Evolutionary conservation across 1,284 basidiomycete species (phyloP).

Genomic region (Leucoagaricus sp.): DNA sequence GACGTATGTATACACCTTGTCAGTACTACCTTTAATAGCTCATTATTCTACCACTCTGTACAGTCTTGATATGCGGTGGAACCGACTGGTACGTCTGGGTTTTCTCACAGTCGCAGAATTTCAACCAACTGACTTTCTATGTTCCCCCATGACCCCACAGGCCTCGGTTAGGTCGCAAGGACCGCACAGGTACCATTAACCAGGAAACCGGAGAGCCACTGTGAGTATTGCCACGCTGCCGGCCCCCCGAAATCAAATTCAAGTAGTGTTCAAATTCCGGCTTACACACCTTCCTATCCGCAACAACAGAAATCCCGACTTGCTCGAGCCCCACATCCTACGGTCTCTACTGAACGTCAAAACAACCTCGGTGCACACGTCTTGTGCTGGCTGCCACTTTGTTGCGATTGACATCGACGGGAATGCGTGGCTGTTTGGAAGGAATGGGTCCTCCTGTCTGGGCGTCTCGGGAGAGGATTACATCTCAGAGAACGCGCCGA

Average conservation of each 20-base stretch:
- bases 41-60: constrained; percentile 18
- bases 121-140: constrained; percentile 23
- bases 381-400: constrained; percentile 73
- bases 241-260: constrained; percentile 9
- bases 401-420: constrained; percentile 78
- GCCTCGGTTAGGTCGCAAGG: constrained; percentile 68
- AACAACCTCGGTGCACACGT: constrained; percentile 69
- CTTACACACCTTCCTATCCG: background rate
- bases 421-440: constrained; percentile 84
- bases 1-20: constrained; percentile 28
- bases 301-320: constrained; percentile 59
- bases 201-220: constrained; percentile 43
- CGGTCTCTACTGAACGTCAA: constrained; percentile 85
- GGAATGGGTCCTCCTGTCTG: constrained; percentile 65
- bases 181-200: constrained; percentile 50
- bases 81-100: constrained; percentile 73
- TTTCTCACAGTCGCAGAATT: constrained; percentile 28
- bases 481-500: constrained; percentile 74
- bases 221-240: constrained; percentile 24
- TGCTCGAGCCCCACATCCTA: constrained; percentile 85
- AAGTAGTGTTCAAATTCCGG: background rate
- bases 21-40: background rate
- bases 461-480: constrained; percentile 55
- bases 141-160: constrained; percentile 34
- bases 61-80: constrained; percentile 82